phyloP scores from a whole-genome alignment of 345 rosid genomes.

The Capsella bursapastoris region DNA sequence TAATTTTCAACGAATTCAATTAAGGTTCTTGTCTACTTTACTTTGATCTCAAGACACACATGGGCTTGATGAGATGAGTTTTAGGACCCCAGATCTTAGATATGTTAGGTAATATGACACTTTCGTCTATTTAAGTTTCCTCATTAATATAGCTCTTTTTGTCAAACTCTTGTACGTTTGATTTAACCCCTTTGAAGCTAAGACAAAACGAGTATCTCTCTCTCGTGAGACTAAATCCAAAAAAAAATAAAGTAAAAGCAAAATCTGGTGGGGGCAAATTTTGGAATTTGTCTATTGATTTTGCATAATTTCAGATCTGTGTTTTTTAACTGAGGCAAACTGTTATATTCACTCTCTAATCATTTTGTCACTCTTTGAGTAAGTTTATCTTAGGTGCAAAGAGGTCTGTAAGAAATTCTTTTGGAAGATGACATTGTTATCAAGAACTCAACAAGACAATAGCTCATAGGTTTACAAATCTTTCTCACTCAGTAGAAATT shows the following conservation, averaged over 20 bases:
- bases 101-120: slow-evolving; percentile 40
- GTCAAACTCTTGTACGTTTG: slow-evolving; percentile 4
- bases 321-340: neutral
- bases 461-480: slow-evolving; percentile 22
- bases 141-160: slow-evolving; percentile 37
- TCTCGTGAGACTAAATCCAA: slow-evolving; percentile 17
- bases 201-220: slow-evolving; percentile 27
- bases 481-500: slow-evolving; percentile 28
- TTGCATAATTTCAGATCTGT: slow-evolving; percentile 34
- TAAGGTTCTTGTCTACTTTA: slow-evolving; percentile 35
- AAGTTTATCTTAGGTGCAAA: neutral
- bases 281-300: slow-evolving; percentile 21
- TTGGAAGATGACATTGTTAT: slow-evolving; percentile 24
- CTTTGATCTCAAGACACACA: slow-evolving; percentile 28
- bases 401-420: neutral
- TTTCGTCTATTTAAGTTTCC: slow-evolving; percentile 37
- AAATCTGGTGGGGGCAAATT: slow-evolving; percentile 30
- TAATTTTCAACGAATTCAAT: slow-evolving; percentile 29
- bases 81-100: slow-evolving; percentile 32
- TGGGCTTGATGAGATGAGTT: slow-evolving; percentile 26
- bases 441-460: slow-evolving; percentile 18
- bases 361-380: slow-evolving; percentile 8
- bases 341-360: slow-evolving; percentile 12
- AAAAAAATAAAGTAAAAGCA: neutral
- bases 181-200: slow-evolving; percentile 14